Percentiles rank a stretch among this genome's conserved stretches.
Evolutionary conservation across 495 filamentous ascomycete genomes (phyloP).

Genomic region (Cercophora newfieldiana): DNA sequence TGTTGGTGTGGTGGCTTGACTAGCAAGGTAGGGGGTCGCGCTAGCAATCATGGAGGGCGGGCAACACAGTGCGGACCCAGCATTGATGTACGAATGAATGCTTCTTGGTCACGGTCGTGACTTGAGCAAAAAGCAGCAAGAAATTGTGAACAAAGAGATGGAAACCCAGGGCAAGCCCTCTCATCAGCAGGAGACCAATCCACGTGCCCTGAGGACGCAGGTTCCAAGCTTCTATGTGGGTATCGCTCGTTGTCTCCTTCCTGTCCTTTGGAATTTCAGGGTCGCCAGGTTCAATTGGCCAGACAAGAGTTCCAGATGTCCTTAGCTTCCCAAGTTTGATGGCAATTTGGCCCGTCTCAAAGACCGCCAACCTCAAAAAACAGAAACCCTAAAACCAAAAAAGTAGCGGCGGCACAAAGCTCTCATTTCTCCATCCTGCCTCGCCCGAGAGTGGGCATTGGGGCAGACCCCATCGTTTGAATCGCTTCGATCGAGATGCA

Average conservation of each 20-base stretch:
- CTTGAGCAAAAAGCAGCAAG: background rate
- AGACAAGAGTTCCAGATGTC: background rate
- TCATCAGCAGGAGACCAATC: background rate
- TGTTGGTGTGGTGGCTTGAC: constrained; percentile 11
- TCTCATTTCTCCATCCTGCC: background rate
- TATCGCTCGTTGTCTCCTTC: background rate
- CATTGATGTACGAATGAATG: constrained; percentile 1
- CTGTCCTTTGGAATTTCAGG: background rate
- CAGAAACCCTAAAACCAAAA: background rate
- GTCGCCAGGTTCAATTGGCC: background rate
- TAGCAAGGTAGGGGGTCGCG: constrained; percentile 9
- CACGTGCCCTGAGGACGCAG: too few relatives aligned
- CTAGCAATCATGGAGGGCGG: constrained; percentile 8
- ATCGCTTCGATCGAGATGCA: background rate
- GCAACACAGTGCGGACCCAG: constrained; percentile 10
- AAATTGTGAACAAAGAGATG: background rate
- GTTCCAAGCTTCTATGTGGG: background rate
- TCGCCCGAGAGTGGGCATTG: constrained; percentile 1
- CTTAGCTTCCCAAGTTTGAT: background rate
- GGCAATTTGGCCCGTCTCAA: background rate
- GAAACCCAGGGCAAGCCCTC: background rate
- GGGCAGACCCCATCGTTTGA: constrained; percentile 13
- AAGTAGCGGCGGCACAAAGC: background rate
- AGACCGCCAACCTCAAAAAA: background rate
- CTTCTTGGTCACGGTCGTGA: background rate